phyloP scores from a whole-genome alignment of 345 rosid species.

The Eucalyptus regnans region DNA sequence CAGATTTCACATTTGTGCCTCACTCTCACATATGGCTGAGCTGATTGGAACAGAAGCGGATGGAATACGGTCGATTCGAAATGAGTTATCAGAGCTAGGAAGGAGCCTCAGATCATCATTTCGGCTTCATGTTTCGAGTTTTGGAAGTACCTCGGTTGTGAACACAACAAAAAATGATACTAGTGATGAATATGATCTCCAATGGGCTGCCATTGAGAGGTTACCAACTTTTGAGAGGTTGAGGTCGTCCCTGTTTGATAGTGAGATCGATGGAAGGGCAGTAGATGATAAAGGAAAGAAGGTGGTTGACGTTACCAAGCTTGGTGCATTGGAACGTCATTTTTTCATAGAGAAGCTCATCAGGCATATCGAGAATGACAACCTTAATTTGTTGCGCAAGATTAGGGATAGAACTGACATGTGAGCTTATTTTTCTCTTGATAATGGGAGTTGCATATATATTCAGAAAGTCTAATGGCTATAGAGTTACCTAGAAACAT shows the following conservation, averaged over 20 bases:
- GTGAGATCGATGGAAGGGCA: background rate
- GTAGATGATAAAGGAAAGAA: slow-evolving; percentile 9
- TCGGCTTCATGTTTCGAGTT: slow-evolving; percentile 20
- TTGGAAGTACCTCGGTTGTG: slow-evolving; percentile 18
- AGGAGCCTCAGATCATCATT: slow-evolving; percentile 61
- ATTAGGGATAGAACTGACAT: slow-evolving; percentile 39
- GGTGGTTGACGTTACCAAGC: slow-evolving; percentile 42
- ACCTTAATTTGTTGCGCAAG: slow-evolving; percentile 34
- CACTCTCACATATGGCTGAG: slow-evolving; percentile 25
- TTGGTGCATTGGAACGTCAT: slow-evolving; percentile 39
- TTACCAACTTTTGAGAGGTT: slow-evolving; percentile 51
- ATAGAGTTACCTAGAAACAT: background rate
- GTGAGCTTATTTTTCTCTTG: slow-evolving; percentile 7
- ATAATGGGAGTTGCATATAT: background rate
- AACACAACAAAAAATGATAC: slow-evolving; percentile 10
- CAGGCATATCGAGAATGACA: slow-evolving; percentile 56
- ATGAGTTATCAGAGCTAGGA: slow-evolving; percentile 50
- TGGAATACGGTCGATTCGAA: slow-evolving; percentile 49
- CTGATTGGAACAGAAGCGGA: slow-evolving; percentile 22
- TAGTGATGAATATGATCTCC: slow-evolving; percentile 22
- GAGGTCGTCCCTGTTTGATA: slow-evolving; percentile 32
- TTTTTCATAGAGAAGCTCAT: slow-evolving; percentile 53
- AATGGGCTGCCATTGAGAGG: slow-evolving; percentile 67
- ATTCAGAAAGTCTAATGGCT: background rate
- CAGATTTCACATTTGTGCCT: background rate